A percentile compares a stretch with the other conserved stretches of the same genome.
Conservation (phyloP, 257 asterid species). For the Lantana camara region DNA sequence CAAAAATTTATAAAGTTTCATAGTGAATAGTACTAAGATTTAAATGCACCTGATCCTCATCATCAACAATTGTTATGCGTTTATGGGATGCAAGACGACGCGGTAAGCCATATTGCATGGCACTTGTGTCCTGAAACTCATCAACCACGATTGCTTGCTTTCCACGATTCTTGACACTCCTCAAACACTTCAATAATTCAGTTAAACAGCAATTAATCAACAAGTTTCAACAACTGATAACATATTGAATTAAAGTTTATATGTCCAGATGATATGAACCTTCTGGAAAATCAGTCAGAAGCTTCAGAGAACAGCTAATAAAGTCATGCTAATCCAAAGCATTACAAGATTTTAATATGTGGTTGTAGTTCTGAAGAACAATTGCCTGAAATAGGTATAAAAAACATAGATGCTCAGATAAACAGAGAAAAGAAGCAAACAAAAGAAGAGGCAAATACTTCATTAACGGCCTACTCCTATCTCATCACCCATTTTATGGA, state of each 20-base stretch:
- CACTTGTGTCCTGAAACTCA: conserved; percentile 99
- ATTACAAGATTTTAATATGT: conserved; percentile 83
- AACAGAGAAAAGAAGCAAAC: conserved; percentile 16
- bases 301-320: conserved; percentile 80
- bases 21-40: conserved; percentile 23
- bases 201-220: conserved; percentile 30
- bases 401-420: conserved; percentile 33
- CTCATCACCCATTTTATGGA: conserved; percentile 57
- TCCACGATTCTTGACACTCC: conserved; percentile 82
- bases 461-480: conserved; percentile 66
- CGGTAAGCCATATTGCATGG: conserved; percentile 80
- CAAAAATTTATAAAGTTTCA: conserved; percentile 18
- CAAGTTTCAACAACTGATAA: conserved; percentile 27
- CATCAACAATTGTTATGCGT: conserved; percentile 89
- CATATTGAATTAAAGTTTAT: conserved; percentile 18
- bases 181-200: conserved; percentile 64
- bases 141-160: conserved; percentile 85
- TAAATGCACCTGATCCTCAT: conserved; percentile 89
- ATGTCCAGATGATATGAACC: conserved; percentile 51
- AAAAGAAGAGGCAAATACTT: conserved; percentile 15
- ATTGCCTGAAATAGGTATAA: conserved; percentile 61
- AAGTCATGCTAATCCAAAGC: conserved; percentile 97
- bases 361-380: conserved; percentile 74
- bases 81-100: conserved; percentile 78
- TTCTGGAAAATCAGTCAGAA: conserved; percentile 84